phyloP scores from a whole-genome alignment of 2,329 filamentous ascomycete species.

The Hymenoscyphus scutula region DNA sequence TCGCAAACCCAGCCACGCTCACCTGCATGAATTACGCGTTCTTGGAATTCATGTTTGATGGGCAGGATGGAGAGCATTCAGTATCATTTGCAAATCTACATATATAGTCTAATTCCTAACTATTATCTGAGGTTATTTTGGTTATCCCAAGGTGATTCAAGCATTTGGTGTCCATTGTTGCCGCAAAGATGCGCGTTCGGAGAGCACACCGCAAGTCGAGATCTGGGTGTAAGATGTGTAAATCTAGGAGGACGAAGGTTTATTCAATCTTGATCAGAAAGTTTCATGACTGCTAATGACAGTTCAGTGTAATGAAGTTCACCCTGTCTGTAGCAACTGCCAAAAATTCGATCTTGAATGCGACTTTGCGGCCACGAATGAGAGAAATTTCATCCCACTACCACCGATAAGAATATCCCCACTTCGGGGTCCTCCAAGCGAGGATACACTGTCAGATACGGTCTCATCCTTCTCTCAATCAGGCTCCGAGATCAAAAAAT shows the following conservation, averaged over 20 bases:
- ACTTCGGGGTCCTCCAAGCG: too few species aligned
- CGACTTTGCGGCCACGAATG: not conserved
- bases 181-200: not conserved
- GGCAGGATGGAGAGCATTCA: too few species aligned
- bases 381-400: not conserved
- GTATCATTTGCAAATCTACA: too few species aligned
- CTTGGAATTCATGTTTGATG: too few species aligned
- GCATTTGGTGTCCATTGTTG: too few species aligned
- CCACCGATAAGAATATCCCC: not conserved
- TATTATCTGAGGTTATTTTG: too few species aligned
- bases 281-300: not conserved
- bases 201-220: constrained; percentile 7
- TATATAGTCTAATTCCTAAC: too few species aligned
- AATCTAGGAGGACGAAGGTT: constrained; percentile 10
- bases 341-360: not conserved
- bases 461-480: not conserved
- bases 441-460: too few species aligned
- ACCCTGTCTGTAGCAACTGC: not conserved
- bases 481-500: not conserved
- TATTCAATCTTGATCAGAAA: not conserved
- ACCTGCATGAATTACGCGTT: too few species aligned
- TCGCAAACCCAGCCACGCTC: too few species aligned
- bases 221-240: constrained; percentile 8
- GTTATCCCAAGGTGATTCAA: too few species aligned
- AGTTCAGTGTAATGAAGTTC: not conserved